Base-by-base conservation (phyloP, 2,329 filamentous ascomycete species). In the Thelonectria blattea region DNA sequence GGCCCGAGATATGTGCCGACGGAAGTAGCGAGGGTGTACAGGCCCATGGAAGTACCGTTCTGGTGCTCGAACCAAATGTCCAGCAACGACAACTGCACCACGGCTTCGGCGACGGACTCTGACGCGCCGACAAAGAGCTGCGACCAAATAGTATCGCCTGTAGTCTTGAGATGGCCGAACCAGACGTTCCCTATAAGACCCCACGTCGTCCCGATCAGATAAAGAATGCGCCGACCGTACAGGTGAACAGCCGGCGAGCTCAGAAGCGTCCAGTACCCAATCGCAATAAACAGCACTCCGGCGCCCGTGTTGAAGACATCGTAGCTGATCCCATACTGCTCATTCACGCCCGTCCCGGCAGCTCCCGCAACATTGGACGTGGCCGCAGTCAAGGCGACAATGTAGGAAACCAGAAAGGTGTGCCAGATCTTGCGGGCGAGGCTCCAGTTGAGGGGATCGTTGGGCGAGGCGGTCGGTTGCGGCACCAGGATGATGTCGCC, bases 11-110 rank as follows among this genome's bases (percentile, higher is more conserved):
- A 86, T 3, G 83, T 86, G 20, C 84, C 84, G 30, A 85, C 77
- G 64, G 80, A 83, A 1, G 83, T 85, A 2, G 83, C 80, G 37
- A 85, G 73, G 24, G 85, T 82, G 65, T 86, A 86, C 24, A 85
- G 68, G 58, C 83, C 83, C 6, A 86, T 74, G 1, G 83, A 81
- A 1, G 78, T 77, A 42, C 84, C 84, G 45, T 83, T 79, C 60
- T 84, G 82, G 65, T 86, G 84, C 72, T 85, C 81, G 62, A 83
- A 86, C 75, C 84, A 86, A 30, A 86, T 77, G 64, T 86, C 84
- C 8, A 83, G 81, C 27, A 86, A 74, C 2, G 82, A 85, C n/a
- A 85, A 72, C 66, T 86, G 84, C 7, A 83, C 83, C 30, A 82
- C 79, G 0, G 84, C 83, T 70, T 86, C 84, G 2, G 82, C 83